phyloP scores from a whole-genome alignment of 2,329 filamentous ascomycete species.

The Botrytis porri region DNA sequence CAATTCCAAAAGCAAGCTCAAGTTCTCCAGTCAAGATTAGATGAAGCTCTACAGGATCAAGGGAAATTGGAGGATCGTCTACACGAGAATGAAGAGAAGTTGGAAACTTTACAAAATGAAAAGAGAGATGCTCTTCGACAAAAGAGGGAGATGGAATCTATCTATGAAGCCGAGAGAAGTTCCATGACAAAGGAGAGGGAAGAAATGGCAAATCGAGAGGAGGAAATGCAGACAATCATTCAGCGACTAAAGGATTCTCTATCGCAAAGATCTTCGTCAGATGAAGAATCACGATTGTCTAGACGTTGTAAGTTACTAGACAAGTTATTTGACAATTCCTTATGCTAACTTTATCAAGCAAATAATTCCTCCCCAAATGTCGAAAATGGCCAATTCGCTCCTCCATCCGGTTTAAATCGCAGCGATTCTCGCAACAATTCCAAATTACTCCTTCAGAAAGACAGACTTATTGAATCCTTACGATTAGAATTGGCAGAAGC shows the following conservation, averaged over 20 bases:
- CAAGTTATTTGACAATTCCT: neutral
- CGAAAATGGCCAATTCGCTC: constrained; percentile 78
- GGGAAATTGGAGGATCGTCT: constrained; percentile 80
- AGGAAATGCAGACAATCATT: constrained; percentile 87
- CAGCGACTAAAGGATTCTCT: constrained; percentile 88
- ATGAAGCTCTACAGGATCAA: constrained; percentile 81
- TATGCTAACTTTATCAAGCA: constrained; percentile 32
- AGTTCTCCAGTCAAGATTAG: constrained; percentile 78
- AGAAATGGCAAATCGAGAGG: constrained; percentile 76
- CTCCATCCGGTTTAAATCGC: constrained; percentile 76
- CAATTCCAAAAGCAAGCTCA: constrained; percentile 81
- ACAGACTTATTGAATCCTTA: constrained; percentile 91
- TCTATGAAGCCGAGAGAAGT: constrained; percentile 87
- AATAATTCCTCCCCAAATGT: constrained; percentile 63
- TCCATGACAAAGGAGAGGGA: constrained; percentile 90
- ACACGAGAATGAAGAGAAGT: constrained; percentile 81
- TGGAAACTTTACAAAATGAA: constrained; percentile 78
- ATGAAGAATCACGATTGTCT: constrained; percentile 54
- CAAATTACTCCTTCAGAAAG: constrained; percentile 88
- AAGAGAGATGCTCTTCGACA: constrained; percentile 80
- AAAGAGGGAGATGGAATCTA: constrained; percentile 85
- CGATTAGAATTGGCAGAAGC: constrained; percentile 90
- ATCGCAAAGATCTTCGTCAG: constrained; percentile 64
- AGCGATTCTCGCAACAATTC: constrained; percentile 89
- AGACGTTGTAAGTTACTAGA: constrained; percentile 52